phyloP scores from a whole-genome alignment of 192 early-diverging fungal genomes.

The Umbelopsis ramanniana region DNA sequence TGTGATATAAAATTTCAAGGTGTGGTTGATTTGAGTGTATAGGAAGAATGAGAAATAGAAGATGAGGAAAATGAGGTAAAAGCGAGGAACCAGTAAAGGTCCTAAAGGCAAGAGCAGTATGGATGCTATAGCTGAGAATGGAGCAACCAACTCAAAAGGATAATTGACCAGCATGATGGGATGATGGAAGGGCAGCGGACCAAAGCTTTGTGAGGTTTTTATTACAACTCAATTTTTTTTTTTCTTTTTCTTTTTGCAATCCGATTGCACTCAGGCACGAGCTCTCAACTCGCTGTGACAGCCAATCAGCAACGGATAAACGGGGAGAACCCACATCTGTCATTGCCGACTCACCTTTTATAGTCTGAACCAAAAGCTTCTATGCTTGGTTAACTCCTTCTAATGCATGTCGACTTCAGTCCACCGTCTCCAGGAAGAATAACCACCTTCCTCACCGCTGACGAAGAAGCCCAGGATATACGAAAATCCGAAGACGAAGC shows the following conservation, averaged over 20 bases:
- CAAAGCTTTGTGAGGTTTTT: constrained; percentile 1
- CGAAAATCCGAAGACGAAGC: neutral
- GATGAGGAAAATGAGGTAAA: constrained; percentile 50
- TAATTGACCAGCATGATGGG: constrained; percentile 34
- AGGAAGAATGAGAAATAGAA: constrained; percentile 48
- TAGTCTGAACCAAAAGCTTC: neutral
- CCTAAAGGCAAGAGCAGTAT: constrained; percentile 47
- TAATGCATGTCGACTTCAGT: no score
- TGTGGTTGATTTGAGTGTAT: constrained; percentile 48
- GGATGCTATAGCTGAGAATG: constrained; percentile 44
- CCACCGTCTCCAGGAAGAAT: neutral
- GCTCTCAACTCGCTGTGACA: neutral
- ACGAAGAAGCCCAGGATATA: neutral
- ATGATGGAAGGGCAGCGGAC: neutral
- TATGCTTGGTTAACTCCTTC: no score
- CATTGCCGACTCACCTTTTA: neutral
- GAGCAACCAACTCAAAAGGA: constrained; percentile 53
- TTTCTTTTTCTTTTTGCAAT: neutral
- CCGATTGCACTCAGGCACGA: constrained; percentile 16
- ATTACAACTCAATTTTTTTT: neutral
- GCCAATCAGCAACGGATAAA: constrained; percentile 6
- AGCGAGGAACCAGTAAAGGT: constrained; percentile 45
- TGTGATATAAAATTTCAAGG: constrained; percentile 52
- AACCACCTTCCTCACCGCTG: neutral
- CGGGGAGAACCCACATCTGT: neutral